phyloP scores from a whole-genome alignment of 768 basidiomycete genomes.

The Collybiopsis confluens region DNA sequence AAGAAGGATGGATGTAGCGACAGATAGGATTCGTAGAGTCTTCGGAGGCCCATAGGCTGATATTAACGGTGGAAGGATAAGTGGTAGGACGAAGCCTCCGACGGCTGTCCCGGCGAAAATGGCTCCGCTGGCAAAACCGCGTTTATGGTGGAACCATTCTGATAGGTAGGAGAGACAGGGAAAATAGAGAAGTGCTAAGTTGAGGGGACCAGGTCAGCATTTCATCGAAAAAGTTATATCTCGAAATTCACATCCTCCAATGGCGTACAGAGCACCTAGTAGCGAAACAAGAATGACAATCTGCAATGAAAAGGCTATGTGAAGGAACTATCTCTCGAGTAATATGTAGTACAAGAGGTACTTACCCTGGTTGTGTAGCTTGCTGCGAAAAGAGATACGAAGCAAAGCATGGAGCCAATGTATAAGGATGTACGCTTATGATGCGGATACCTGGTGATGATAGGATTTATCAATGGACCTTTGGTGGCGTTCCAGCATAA shows the following conservation, averaged over 20 bases:
- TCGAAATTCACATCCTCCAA: conserved; percentile 18
- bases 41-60: conserved; percentile 15
- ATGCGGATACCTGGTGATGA: conserved; percentile 18
- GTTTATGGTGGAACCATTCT: conserved; percentile 26
- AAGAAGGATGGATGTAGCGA: conserved; percentile 15
- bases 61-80: conserved; percentile 23
- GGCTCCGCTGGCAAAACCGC: conserved; percentile 27
- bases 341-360: neutral
- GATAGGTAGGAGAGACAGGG: conserved; percentile 23
- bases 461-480: conserved; percentile 23
- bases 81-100: conserved; percentile 23
- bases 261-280: conserved; percentile 26
- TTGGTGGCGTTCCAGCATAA: neutral
- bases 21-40: conserved; percentile 22
- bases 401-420: conserved; percentile 20
- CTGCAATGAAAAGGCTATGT: conserved; percentile 11
- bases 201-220: neutral
- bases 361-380: conserved; percentile 18
- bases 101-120: conserved; percentile 25
- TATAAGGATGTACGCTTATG: conserved; percentile 17
- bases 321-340: no score
- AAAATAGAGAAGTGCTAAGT: conserved; percentile 17
- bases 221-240: no score
- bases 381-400: conserved; percentile 21
- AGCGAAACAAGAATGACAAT: conserved; percentile 18